Conservation (phyloP, 78 protist species). For the Cavenderia fasciculata region DNA sequence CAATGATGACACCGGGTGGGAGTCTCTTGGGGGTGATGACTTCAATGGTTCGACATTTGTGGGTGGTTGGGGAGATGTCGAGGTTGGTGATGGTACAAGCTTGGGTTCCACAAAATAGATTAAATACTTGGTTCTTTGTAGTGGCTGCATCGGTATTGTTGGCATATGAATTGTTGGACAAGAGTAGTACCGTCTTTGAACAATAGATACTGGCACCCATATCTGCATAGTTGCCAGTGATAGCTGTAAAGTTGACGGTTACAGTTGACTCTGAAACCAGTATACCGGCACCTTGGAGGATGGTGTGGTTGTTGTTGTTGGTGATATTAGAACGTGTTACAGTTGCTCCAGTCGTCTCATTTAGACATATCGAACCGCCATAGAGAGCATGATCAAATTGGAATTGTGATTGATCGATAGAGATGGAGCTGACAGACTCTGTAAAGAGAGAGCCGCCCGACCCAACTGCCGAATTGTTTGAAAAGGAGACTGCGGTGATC, state of each 20-base stretch:
- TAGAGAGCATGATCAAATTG: neutral
- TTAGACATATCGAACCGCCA: neutral
- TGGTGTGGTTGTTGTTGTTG: neutral
- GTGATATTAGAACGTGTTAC: neutral
- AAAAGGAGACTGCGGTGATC: neutral
- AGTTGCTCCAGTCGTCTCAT: neutral
- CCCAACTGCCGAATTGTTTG: neutral
- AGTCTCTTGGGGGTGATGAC: neutral
- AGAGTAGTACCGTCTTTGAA: neutral
- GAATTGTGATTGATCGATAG: neutral
- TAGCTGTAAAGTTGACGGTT: neutral
- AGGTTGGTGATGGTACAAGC: neutral
- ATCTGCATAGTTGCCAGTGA: neutral
- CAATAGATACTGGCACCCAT: neutral
- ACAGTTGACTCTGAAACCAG: neutral
- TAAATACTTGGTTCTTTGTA: neutral
- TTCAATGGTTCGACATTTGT: neutral
- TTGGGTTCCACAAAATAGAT: neutral
- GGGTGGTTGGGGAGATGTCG: neutral
- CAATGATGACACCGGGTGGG: constrained; percentile 13
- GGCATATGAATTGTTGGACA: neutral
- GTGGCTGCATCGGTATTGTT: neutral
- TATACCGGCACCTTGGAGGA: neutral
- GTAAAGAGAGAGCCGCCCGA: constrained; percentile 1
- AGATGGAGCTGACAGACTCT: neutral